Percentiles rank a stretch among this genome's conserved stretches.
phyloP scores from a whole-genome alignment of 306 rosid species.

The Abrus pulchellus region DNA sequence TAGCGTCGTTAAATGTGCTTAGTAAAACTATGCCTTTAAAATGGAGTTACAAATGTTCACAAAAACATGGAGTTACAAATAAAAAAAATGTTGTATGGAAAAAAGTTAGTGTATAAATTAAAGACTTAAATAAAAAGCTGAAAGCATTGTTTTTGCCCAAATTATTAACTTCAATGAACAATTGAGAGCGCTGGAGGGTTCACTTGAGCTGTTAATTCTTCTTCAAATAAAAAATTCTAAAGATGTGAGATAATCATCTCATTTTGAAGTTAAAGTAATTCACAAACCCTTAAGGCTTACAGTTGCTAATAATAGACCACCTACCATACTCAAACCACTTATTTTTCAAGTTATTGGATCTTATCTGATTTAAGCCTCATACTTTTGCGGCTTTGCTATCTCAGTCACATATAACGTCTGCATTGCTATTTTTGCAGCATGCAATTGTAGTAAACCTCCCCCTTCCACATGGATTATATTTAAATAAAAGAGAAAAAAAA shows the following conservation, averaged over 20 bases:
- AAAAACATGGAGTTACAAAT: not conserved
- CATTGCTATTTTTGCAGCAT: constrained; percentile 9
- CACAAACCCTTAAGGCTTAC: not conserved
- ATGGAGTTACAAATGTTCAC: not conserved
- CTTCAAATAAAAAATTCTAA: not conserved
- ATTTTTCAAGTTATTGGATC: not conserved
- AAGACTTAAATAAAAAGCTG: not conserved
- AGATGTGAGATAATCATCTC: not conserved
- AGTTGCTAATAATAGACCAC: not conserved
- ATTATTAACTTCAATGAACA: not conserved
- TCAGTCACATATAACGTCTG: not conserved
- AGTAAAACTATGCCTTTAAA: too few species aligned
- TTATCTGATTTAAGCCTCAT: not conserved
- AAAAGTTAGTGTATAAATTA: not conserved
- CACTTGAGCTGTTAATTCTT: not conserved
- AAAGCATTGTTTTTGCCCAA: not conserved
- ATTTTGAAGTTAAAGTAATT: not conserved
- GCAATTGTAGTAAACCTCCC: not conserved
- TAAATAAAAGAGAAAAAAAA: not conserved
- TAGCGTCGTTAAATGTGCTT: too few species aligned
- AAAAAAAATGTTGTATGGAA: too few species aligned
- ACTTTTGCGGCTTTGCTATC: not conserved
- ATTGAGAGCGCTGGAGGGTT: not conserved
- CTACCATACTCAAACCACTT: constrained; percentile 9
- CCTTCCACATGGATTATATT: not conserved